Base-by-base conservation (phyloP, 176 grass and related monocot genomes). In the Zea luxurians region DNA sequence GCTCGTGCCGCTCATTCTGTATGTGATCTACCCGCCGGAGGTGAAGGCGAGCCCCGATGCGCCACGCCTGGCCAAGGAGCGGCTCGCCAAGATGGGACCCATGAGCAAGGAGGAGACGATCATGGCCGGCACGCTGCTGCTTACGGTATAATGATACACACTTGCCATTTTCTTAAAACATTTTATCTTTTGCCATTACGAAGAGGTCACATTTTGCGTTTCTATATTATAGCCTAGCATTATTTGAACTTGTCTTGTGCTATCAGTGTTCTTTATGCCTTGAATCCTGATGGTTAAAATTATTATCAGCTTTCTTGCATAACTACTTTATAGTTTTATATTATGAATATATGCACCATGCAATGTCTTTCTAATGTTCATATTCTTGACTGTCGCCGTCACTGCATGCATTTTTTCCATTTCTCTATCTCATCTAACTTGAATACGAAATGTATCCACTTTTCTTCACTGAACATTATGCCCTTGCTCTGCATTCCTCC, bases 1-100 rank as follows among this genome's bases (percentile, higher is more conserved):
- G 7, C 72, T 99, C 12, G 96, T 99, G 75, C 96, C 96, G 1
- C 67, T 99, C 16, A 79, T 99, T 35, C 74, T 95, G 15, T 99
- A 99, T 64, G 8, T 95, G 11, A 89, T 99, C 69, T 99, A 99
- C 71, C 92, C 96, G 58, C 96, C 96, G 27, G 83, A 91, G 60
- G 82, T 99, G 43, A 99, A 99, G 79, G 79, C 71, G 43, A 99
- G 96, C 75, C 92, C 92, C 0, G 96, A 99, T 69, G 92, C 96
- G 1, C 96, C 92, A 0, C 93, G 89, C 59, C 84, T 99, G 10
- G 96, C 96, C 8, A 99, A 82, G 81, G 90, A 99, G 86, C 86
- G 63, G 13, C 82, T 99, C 13, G 86, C 77, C 48, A 95, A 85
- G 71, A 95, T 99, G 96, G 96, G 96, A 16, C 81, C 92, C 20